phyloP scores from a whole-genome alignment of 306 rosid genomes.

The Fragaria vesca region DNA sequence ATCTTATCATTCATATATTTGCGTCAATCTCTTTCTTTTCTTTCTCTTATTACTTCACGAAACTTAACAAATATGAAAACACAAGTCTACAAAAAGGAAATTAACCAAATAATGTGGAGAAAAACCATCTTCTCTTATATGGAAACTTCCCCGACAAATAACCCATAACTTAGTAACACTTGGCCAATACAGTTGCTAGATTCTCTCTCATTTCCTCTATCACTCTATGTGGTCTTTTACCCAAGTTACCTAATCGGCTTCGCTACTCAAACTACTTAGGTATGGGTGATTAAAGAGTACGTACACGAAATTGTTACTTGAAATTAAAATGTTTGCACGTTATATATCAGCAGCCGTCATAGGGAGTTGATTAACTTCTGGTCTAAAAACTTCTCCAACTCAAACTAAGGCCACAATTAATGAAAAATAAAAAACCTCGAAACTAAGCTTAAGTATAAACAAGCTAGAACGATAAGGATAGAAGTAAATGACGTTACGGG shows the following conservation, averaged over 20 bases:
- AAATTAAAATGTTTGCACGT: neutral
- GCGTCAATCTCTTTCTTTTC: no score
- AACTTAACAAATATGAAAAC: no score
- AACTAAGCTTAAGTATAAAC: neutral
- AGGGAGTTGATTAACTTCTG: neutral
- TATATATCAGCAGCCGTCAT: neutral
- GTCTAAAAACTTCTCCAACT: neutral
- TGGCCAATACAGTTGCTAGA: no score
- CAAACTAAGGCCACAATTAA: neutral
- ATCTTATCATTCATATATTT: no score
- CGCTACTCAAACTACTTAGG: neutral
- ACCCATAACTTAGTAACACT: no score
- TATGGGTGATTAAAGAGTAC: slow-evolving; percentile 13
- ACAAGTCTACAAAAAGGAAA: no score
- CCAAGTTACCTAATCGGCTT: slow-evolving; percentile 2
- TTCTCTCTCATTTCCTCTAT: neutral
- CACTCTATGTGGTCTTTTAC: neutral
- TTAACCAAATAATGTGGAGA: no score
- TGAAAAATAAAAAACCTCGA: neutral
- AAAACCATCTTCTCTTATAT: no score
- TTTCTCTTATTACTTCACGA: no score
- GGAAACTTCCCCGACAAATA: no score
- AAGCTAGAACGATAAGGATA: neutral
- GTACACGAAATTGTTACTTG: slow-evolving; percentile 9
- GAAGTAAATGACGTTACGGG: neutral